Base-by-base conservation (phyloP, 257 asterid genomes). In the Henckelia pumila region DNA sequence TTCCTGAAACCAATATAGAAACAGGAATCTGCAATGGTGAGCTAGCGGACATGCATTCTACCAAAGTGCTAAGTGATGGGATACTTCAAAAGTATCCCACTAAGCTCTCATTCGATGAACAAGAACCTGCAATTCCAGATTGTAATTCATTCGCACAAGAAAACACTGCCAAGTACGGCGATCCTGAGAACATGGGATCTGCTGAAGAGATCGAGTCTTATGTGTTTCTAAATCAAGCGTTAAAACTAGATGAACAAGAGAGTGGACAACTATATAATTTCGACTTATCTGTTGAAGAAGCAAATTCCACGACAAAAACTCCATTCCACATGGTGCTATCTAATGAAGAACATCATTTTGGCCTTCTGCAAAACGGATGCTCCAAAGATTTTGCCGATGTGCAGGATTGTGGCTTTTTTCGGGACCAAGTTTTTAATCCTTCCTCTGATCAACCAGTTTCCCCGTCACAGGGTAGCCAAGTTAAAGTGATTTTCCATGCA, bases 401-500 rank as follows among this genome's bases (percentile, higher is more conserved):
- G 50, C 72, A 67, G 61, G 77, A 61, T 52, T 63, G 78, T 62
- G 67, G 74, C 62, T 60, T 56, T 65, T 32, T 68, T 61, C 33
- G 49, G 22, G 30, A 65, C 61, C 77, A 75, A 35, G 63, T 49
- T 53, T 35, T 44, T 17, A 59, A 23, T 8, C 68, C 49, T 60
- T 69, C 73, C 23, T 2, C 32, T 2, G 61, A 49, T 4, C 78
- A 69, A 77, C 59, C 64, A 23, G 59, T 29, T 66, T 61, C 60
- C 1, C 3, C 25, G 61, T 64, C 76, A 19, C 52, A 63, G 6
- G 65, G 33, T 32, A 61, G 62, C 68, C 75, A 79, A 26, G 30
- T 60, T 66, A 80, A 74, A 58, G 81, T 70, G 60, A 76, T 76
- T 65, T 69, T 76, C 71, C 72, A 67, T 25, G 68, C 78, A 23